A percentile compares a stretch with the other conserved stretches of the same genome.
Evolutionary conservation across 371 early-diverging fungal genomes (phyloP).

Genomic region (Syncephalastrum monosporum): DNA sequence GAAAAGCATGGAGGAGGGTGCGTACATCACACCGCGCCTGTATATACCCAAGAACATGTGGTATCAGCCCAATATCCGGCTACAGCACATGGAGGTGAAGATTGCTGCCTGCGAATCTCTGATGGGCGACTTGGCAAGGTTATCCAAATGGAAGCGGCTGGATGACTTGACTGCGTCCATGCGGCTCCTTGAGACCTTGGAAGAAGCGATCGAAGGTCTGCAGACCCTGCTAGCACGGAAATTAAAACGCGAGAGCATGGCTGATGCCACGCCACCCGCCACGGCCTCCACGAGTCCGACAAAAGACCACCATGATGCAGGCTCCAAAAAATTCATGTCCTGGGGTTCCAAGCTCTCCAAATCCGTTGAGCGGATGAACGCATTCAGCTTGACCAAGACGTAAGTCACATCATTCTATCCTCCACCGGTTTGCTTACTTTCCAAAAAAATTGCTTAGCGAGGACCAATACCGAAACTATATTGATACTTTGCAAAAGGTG

Average conservation of each 20-base stretch:
- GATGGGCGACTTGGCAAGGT: slow-evolving; percentile 27
- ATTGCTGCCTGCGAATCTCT: slow-evolving; percentile 49
- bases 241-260: slow-evolving; percentile 34
- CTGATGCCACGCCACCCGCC: background rate
- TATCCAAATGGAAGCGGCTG: slow-evolving; percentile 37
- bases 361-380: slow-evolving; percentile 55
- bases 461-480: slow-evolving; percentile 44
- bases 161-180: slow-evolving; percentile 33
- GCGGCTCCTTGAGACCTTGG: slow-evolving; percentile 32
- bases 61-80: slow-evolving; percentile 52
- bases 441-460: slow-evolving; percentile 26
- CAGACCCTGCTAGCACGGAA: slow-evolving; percentile 40
- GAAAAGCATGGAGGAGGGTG: slow-evolving; percentile 49
- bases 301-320: background rate
- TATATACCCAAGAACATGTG: slow-evolving; percentile 62
- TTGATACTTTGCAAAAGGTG: slow-evolving; percentile 36
- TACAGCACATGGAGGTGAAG: slow-evolving; percentile 56
- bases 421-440: no score
- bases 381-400: slow-evolving; percentile 48
- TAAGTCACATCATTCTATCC: slow-evolving; percentile 6
- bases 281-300: background rate
- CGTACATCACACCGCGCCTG: slow-evolving; percentile 51
- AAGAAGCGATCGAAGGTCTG: slow-evolving; percentile 32
- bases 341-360: slow-evolving; percentile 51
- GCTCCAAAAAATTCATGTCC: slow-evolving; percentile 31